Evolutionary conservation across 2,329 filamentous ascomycete species (phyloP), one percentile per base, ranked within the genome.

Genomic region (Colletotrichum gigasporum): DNA sequence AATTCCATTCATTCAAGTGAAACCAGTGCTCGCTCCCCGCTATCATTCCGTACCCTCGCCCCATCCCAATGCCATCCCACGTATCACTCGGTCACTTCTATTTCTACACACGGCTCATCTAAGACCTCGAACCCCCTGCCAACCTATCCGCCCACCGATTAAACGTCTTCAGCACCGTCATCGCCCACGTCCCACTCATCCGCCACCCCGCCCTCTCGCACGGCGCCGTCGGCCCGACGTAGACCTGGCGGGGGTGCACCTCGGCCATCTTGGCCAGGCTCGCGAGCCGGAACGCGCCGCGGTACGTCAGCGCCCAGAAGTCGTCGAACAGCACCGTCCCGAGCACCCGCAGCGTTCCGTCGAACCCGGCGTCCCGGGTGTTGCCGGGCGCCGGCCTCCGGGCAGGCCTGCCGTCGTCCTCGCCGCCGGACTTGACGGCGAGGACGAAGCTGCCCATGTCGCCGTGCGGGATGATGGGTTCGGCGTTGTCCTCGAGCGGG

Each of bases 401-500:
- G 7, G 4, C 11, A 1, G 66, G 69, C 2, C 66, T 55, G 3
- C 68, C 68, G 0, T 22, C 52, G 0, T 39, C 24, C 2, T 20
- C 20, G 1, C 5, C 3, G 53, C 22, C 2, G 45, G 32, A 7
- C 18, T 7, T 18, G 1, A 70, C 65, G 1, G 69, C 69, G 2
- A 72, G 22, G 14, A 74, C 53, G 22, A 70, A 71, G 8, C 68
- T 67, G 7, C 55, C 37, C 3, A 60, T n/a, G 16, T 61, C 51
- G 0, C 53, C 45, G 0, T 24, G 16, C 0, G 70, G 63, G 2
- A 68, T 55, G n/a, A 68, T 34, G 2, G 63, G 55, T 20, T 56
- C 52, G 24, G 44, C 24, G 4, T 24, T 6, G 16, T 45, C 53
- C 6, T 32, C 6, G 10, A 59, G 12, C 11, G 67, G 68, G 9